Evolutionary conservation across 2,329 filamentous ascomycete species (phyloP), one percentile per base, ranked within the genome.

Genomic region (Nemania serpens): DNA sequence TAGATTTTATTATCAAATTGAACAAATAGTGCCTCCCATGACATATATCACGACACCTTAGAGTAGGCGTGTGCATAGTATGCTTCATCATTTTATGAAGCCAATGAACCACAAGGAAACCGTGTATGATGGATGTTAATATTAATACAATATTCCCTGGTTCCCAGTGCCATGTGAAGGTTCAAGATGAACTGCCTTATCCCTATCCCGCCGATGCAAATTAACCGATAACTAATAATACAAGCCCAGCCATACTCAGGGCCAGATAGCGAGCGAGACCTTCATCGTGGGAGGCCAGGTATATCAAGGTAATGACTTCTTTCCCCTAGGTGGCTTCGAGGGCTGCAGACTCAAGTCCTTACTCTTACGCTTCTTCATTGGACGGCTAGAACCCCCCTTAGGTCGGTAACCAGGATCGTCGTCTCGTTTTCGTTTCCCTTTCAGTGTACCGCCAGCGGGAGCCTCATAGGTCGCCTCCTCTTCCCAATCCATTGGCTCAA

Each of bases 361-460:
- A 67, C 83, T 85, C 79, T 84, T 86, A 3, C 83, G 78, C 78
- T 85, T 87, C 77, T 87, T 87, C 0, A 76, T 74, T 17, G 82
- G 82, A 41, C 83, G 77, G 39, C 78, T 81, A 2, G 78, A 78
- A 2, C 84, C 84, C 2, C 82, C 81, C 65, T 86, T 85, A 2
- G 85, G 84, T 59, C 84, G 79, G 70, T 88, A 88, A 3, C 84
- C 84, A 0, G 76, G 74, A 63, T 88, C 85, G 7, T 87, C 85
- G 36, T 86, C 84, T 29, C 81, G 71, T 74, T 83, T 83, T 39
- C 84, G 78, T 79, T 86, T 86, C 61, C 81, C 78, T 73, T 82
- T 82, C 41, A 75, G 70, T 12, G 75, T 68, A 39, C 65, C 69
- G 7, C 61, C 55, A 2, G 73, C 71, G 5, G 70, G 66, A 70